Conservation (phyloP, 352 stramenopile species). For the Phytophthora citricola region DNA sequence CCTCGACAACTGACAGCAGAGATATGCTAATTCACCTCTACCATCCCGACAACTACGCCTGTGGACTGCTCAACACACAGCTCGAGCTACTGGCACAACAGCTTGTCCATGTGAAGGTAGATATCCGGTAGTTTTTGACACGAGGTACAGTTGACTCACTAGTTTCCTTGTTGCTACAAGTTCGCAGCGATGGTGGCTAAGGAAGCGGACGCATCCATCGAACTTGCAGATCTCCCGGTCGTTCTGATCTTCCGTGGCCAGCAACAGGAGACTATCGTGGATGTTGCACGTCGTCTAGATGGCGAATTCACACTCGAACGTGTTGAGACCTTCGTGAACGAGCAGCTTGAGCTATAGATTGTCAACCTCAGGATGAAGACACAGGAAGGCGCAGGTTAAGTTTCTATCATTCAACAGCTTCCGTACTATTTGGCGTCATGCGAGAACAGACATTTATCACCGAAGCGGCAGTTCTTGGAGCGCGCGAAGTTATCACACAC, state of each 20-base stretch:
- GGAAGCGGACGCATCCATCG: conserved; percentile 75
- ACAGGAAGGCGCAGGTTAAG: conserved; percentile 11
- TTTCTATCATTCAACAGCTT: conserved; percentile 25
- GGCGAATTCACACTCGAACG: conserved; percentile 71
- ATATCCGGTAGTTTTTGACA: background rate
- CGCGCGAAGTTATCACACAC: conserved; percentile 62
- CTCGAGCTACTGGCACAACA: conserved; percentile 60
- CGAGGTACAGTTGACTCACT: background rate
- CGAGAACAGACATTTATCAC: conserved; percentile 77
- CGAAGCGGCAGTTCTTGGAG: conserved; percentile 66
- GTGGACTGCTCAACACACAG: conserved; percentile 70
- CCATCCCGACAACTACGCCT: conserved; percentile 78
- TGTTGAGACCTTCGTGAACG: conserved; percentile 44
- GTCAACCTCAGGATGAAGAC: conserved; percentile 14
- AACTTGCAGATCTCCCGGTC: conserved; percentile 68
- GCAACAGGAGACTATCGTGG: conserved; percentile 63
- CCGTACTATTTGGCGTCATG: conserved; percentile 42
- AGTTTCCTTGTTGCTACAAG: conserved; percentile 29
- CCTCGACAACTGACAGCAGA: conserved; percentile 13
- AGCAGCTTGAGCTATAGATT: conserved; percentile 41
- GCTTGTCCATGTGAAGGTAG: conserved; percentile 71
- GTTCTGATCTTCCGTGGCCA: conserved; percentile 68
- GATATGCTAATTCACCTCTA: conserved; percentile 67
- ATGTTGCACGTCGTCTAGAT: conserved; percentile 61
- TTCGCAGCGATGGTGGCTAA: conserved; percentile 69